Evolutionary conservation across 805 yeast species (phyloP).

Genomic region (Kuraishia molischiana): DNA sequence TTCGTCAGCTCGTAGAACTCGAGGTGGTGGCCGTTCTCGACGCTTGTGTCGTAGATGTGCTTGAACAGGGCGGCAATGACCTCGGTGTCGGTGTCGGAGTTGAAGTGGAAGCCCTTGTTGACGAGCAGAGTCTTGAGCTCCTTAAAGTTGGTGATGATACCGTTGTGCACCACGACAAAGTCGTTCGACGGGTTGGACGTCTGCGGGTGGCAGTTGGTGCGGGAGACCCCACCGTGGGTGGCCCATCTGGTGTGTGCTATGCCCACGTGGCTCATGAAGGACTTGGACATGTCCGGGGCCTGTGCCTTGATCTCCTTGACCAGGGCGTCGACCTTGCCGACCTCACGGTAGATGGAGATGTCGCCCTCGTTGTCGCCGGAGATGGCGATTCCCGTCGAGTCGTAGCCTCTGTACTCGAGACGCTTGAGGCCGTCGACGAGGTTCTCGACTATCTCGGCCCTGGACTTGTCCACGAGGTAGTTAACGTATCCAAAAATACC

Average conservation of each 20-base stretch:
- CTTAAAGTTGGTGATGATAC: constrained; percentile 93
- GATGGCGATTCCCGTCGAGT: constrained; percentile 92
- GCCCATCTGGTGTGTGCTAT: constrained; percentile 99
- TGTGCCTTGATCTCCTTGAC: constrained; percentile 46
- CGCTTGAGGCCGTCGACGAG: constrained; percentile 77
- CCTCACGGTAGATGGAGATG: constrained; percentile 68
- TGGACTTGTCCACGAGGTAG: constrained; percentile 81
- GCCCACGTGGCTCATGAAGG: constrained; percentile 82
- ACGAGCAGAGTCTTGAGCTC: constrained; percentile 77
- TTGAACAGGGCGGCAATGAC: constrained; percentile 93
- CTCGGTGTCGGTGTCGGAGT: constrained; percentile 95
- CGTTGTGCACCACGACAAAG: constrained; percentile 92
- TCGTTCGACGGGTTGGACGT: constrained; percentile 76
- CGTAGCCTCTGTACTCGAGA: constrained; percentile 96
- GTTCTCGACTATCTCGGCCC: constrained; percentile 89
- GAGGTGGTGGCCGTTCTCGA: constrained; percentile 61
- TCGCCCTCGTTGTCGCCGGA: constrained; percentile 65
- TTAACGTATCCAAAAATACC: constrained; percentile 98
- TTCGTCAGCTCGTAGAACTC: constrained; percentile 92
- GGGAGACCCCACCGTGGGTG: constrained; percentile 92
- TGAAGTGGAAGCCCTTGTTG: constrained; percentile 75
- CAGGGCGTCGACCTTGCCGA: constrained; percentile 84
- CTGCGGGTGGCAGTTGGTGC: constrained; percentile 91
- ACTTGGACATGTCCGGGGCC: constrained; percentile 47
- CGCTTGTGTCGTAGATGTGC: constrained; percentile 74